A percentile compares a stretch with the other conserved stretches of the same genome.
These are phyloP conservation scores for Aspergillus baeticus DNA, from an alignment of 495 filamentous ascomycete genomes.

Conservation along the genomic window DNA sequence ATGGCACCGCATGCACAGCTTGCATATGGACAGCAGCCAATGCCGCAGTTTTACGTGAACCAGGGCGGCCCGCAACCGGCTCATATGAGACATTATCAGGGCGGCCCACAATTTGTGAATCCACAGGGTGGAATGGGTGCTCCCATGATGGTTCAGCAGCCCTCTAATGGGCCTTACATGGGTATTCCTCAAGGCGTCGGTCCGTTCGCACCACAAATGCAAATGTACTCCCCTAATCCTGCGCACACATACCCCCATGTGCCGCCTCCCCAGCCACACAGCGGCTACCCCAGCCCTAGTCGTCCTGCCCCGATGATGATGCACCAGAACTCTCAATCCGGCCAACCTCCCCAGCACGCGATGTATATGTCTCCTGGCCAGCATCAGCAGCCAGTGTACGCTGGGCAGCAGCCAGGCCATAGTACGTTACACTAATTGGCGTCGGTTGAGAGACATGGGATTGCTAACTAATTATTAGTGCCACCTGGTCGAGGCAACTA, in stretches of 20 bases:
- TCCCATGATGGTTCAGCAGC: conserved; percentile 80
- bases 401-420: conserved; percentile 60
- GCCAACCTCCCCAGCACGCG: conserved; percentile 55
- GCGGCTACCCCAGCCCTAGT: conserved; percentile 81
- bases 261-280: conserved; percentile 65
- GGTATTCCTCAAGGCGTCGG: conserved; percentile 54
- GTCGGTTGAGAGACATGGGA: neutral
- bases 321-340: conserved; percentile 75
- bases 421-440: conserved; percentile 52
- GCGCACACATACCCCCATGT: conserved; percentile 64
- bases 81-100: conserved; percentile 45
- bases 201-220: conserved; percentile 65
- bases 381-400: conserved; percentile 66
- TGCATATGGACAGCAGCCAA: conserved; percentile 69
- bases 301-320: conserved; percentile 81
- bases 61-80: conserved; percentile 56
- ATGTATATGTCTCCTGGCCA: conserved; percentile 69
- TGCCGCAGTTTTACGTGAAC: conserved; percentile 68
- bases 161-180: conserved; percentile 57
- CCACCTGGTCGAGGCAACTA: conserved; percentile 58
- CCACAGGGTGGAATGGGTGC: conserved; percentile 65
- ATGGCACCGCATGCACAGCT: conserved; percentile 69
- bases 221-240: conserved; percentile 70
- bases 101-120: conserved; percentile 61
- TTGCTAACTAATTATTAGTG: conserved; percentile 44